These are phyloP conservation scores for Hymenoscyphus repandus DNA, from an alignment of 2,329 filamentous ascomycete genomes.

Conservation along the genomic window DNA sequence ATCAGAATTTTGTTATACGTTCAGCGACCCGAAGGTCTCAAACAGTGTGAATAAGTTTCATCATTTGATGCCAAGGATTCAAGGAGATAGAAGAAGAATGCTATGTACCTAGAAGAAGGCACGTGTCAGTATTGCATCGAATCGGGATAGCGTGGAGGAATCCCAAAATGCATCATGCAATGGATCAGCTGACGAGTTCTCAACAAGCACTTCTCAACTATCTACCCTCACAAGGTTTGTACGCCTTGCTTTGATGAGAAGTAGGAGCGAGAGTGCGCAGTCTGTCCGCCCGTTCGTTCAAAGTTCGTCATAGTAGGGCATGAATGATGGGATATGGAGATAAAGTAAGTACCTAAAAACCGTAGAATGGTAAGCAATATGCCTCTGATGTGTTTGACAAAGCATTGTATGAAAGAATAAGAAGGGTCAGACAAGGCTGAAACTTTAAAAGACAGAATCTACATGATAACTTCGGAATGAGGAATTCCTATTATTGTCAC, in stretches of 20 bases:
- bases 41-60: slow-evolving; percentile 41
- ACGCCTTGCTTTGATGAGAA: slow-evolving; percentile 34
- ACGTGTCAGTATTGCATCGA: slow-evolving; percentile 16
- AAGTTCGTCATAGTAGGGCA: slow-evolving; percentile 37
- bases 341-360: slow-evolving; percentile 29
- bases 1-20: slow-evolving; percentile 38
- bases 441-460: slow-evolving; percentile 36
- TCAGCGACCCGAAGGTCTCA: slow-evolving; percentile 34
- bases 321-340: neutral
- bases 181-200: slow-evolving; percentile 40
- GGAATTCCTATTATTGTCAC: slow-evolving; percentile 33
- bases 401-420: slow-evolving; percentile 11
- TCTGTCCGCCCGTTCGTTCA: slow-evolving; percentile 44
- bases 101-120: slow-evolving; percentile 14
- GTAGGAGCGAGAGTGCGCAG: slow-evolving; percentile 32
- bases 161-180: slow-evolving; percentile 19
- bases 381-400: slow-evolving; percentile 3
- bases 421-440: slow-evolving; percentile 41
- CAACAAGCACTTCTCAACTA: slow-evolving; percentile 36
- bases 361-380: slow-evolving; percentile 20
- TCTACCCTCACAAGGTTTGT: slow-evolving; percentile 35
- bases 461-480: slow-evolving; percentile 35
- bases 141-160: slow-evolving; percentile 9
- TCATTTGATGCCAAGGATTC: slow-evolving; percentile 32
- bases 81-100: slow-evolving; percentile 9